These are phyloP conservation scores for Cardiospermum halicacabum DNA, from an alignment of 345 rosid species.

Conservation along the genomic window DNA sequence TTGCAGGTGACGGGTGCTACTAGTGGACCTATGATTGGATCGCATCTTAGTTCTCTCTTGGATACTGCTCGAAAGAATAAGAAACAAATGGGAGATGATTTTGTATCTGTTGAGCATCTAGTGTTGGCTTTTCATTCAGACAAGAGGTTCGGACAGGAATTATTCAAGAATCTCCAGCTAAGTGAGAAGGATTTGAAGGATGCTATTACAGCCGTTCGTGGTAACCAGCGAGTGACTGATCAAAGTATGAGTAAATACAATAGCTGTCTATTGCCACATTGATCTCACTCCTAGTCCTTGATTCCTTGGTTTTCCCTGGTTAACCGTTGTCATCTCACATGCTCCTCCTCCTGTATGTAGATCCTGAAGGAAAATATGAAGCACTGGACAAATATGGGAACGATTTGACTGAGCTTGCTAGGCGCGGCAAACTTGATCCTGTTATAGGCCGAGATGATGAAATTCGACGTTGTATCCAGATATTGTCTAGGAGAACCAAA, in stretches of 20 bases:
- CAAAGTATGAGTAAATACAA: constrained; percentile 42
- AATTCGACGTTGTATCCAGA: constrained; percentile 81
- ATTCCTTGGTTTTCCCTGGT: background rate
- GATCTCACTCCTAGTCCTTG: background rate
- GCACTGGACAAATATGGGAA: constrained; percentile 83
- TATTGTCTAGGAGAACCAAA: constrained; percentile 86
- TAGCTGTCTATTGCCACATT: background rate
- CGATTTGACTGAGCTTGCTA: constrained; percentile 90
- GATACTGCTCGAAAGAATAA: constrained; percentile 58
- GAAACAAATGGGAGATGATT: constrained; percentile 76
- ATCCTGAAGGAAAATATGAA: constrained; percentile 84
- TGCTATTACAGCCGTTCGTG: constrained; percentile 64
- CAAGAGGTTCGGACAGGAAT: constrained; percentile 64
- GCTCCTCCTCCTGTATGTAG: constrained; percentile 26
- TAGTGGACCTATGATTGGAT: constrained; percentile 61
- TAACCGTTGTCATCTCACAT: background rate
- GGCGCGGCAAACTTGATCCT: constrained; percentile 89
- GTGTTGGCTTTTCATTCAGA: constrained; percentile 65
- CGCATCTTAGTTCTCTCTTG: constrained; percentile 44
- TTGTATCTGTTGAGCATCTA: constrained; percentile 76
- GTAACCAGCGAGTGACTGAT: constrained; percentile 88
- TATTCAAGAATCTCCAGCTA: constrained; percentile 52
- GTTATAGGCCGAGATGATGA: constrained; percentile 91
- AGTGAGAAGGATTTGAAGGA: constrained; percentile 60
- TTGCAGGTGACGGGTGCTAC: constrained; percentile 62